Base-by-base conservation (phyloP, 495 filamentous ascomycete genomes). In the Neurospora sp. region DNA sequence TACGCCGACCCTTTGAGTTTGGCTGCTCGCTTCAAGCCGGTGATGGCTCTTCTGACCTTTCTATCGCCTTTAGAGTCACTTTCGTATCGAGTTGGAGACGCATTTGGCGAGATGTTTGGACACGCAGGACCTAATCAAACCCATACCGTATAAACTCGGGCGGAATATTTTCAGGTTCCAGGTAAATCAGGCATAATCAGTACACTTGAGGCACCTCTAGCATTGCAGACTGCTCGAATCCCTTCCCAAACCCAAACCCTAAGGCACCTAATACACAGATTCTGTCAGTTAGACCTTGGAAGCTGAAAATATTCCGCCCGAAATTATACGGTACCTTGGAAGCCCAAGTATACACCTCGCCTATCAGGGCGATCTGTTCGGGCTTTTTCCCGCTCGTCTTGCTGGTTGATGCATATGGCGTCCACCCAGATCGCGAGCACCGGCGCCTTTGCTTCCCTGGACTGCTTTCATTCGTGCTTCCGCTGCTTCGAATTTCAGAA, bases 381-480 rank as follows among this genome's bases (percentile, higher is more conserved):
- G 69, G 70, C 69, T 22, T 77, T 77, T 41, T 83, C 80, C 3
- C 73, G 40, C 4, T 73, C 37, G 69, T 82, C 70, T 8, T 70
- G 38, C 72, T 84, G 82, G 71, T 83, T 73, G 70, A 84, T 83
- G 72, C 82, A 84, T 14, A 83, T 78, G 3, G 79, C 73, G 69
- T 83, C 82, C 38, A 81, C 73, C 79, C 80, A 82, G 9, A 82
- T n/a, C 14, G 68, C 20, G 40, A 73, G 16, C 41, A 42, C 41
- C 16, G 16, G 12, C 41, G 4, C 44, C 16, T 45, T 45, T 48
- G 1, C n/a, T 17, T 44, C 42, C 17, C 20, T 22, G 20, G 20
- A 22, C 17, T 44, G 42, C 6, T n/a, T 44, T 8, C n/a, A 10
- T 10, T 4, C 3, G 8, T 10, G 4, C 20, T 8, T 10, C 45